phyloP scores from a whole-genome alignment of 495 filamentous ascomycete species.

The Oidiodendron maius region DNA sequence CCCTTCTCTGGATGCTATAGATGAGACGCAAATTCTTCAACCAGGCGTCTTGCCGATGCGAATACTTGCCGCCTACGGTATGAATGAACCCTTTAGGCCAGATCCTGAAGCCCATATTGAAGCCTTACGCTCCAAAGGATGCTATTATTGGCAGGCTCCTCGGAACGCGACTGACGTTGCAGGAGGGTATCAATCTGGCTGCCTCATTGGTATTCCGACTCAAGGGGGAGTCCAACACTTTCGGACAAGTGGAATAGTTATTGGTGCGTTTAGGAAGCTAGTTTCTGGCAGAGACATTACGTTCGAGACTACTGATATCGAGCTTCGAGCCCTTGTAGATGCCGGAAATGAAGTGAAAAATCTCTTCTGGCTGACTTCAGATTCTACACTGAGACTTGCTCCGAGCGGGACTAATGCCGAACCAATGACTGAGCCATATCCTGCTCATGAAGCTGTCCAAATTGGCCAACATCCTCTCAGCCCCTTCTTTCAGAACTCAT shows the following conservation, averaged over 20 bases:
- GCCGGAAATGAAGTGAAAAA: background rate
- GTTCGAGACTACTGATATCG: background rate
- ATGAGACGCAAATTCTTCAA: conserved; percentile 6
- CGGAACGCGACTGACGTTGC: background rate
- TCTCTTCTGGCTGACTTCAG: background rate
- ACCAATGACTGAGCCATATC: background rate
- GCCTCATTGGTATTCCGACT: conserved; percentile 2
- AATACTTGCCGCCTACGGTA: conserved; percentile 8
- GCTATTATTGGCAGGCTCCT: background rate
- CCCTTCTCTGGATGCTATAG: background rate
- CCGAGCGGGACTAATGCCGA: background rate
- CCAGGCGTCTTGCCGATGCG: conserved; percentile 1
- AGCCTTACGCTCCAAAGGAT: conserved; percentile 3
- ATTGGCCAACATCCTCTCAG: background rate
- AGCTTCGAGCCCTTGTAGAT: background rate
- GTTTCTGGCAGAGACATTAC: background rate
- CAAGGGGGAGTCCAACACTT: background rate
- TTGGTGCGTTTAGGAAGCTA: conserved; percentile 1
- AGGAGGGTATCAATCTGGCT: background rate
- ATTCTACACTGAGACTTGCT: background rate
- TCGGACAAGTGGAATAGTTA: conserved; percentile 5
- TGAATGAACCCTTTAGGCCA: background rate
- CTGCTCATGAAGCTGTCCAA: conserved; percentile 1
- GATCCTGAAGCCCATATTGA: background rate
- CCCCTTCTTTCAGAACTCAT: too few relatives aligned